Conservation (phyloP, 495 filamentous ascomycete genomes). For the Talaromyces nanjingensis region DNA sequence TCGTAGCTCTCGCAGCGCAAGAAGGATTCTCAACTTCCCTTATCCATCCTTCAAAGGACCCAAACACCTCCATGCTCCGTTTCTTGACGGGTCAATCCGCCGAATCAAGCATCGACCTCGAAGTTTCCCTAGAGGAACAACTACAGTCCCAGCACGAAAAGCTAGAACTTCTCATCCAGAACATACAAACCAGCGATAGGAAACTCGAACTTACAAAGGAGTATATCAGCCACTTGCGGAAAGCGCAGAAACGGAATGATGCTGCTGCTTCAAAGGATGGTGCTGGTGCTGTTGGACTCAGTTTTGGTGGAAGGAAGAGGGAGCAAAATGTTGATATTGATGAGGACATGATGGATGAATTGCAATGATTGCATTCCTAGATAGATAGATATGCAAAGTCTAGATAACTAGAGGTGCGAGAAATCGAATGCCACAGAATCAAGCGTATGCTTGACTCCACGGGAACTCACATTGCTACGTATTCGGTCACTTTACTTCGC, state of each 20-base stretch:
- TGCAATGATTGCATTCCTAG: slow-evolving; percentile 13
- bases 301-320: slow-evolving; percentile 17
- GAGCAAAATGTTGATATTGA: slow-evolving; percentile 43
- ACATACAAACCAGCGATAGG: slow-evolving; percentile 45
- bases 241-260: slow-evolving; percentile 34
- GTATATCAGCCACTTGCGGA: slow-evolving; percentile 44
- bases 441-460: neutral
- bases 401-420: neutral
- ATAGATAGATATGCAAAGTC: neutral
- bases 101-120: slow-evolving; percentile 26
- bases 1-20: slow-evolving; percentile 42
- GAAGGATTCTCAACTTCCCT: slow-evolving; percentile 50
- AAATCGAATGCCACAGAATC: neutral
- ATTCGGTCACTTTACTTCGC: neutral
- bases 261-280: slow-evolving; percentile 19
- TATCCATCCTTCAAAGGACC: slow-evolving; percentile 35
- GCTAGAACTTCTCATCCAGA: slow-evolving; percentile 30
- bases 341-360: slow-evolving; percentile 62
- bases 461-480: neutral
- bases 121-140: slow-evolving; percentile 30
- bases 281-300: slow-evolving; percentile 9
- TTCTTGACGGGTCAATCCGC: slow-evolving; percentile 19
- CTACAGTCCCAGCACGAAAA: slow-evolving; percentile 28
- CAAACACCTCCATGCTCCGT: slow-evolving; percentile 32
- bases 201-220: slow-evolving; percentile 54